These are phyloP conservation scores for Oryza glumipatula DNA, from an alignment of 176 grass and related monocot species.

Conservation along the genomic window DNA sequence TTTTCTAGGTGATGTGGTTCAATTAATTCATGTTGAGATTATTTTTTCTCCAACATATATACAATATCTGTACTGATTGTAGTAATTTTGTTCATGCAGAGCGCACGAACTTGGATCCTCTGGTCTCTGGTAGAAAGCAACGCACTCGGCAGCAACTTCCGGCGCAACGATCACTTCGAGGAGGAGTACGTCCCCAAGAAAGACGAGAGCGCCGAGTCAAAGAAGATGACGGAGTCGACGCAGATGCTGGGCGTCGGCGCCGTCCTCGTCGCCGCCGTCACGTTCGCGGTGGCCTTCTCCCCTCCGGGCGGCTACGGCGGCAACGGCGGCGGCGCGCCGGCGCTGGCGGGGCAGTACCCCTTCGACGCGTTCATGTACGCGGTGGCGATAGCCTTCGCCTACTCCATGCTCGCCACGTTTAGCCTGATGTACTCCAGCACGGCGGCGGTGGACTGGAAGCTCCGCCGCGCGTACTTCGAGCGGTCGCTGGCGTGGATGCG, in stretches of 20 bases:
- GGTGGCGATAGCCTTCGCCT: background rate
- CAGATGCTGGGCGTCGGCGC: constrained; percentile 20
- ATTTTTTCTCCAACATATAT: no score
- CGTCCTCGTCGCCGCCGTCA: constrained; percentile 40
- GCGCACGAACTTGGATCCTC: background rate
- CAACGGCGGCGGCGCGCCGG: background rate
- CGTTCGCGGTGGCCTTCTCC: constrained; percentile 36
- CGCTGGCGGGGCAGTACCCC: constrained; percentile 10
- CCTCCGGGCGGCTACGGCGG: constrained; percentile 31
- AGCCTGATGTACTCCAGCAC: constrained; percentile 15
- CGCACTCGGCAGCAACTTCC: background rate
- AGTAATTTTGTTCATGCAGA: background rate
- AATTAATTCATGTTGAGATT: no score
- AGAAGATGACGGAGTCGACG: background rate
- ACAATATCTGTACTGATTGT: no score
- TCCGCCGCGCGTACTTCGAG: background rate
- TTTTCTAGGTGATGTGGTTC: no score
- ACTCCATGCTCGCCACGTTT: constrained; percentile 27
- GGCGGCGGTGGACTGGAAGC: background rate
- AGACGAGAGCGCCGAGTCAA: constrained; percentile 1
- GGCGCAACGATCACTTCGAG: background rate
- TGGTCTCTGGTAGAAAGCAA: background rate
- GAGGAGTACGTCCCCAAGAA: background rate
- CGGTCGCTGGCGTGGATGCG: background rate
- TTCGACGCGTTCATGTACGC: constrained; percentile 41